These are phyloP conservation scores for Xanthoconium stramineum DNA, from an alignment of 768 basidiomycete species.

Conservation along the genomic window DNA sequence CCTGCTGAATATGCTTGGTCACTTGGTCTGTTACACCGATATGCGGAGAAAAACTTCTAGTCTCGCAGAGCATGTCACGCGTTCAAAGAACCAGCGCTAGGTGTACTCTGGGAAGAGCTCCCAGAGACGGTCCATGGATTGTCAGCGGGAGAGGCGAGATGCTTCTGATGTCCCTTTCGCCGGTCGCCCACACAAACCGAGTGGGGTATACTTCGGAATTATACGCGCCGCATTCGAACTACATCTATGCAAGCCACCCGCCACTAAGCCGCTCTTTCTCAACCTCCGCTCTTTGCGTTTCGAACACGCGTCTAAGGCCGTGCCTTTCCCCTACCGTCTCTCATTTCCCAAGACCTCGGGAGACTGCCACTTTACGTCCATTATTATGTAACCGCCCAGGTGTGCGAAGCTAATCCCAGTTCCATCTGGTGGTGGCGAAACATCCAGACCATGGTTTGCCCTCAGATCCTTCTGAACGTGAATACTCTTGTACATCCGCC, in stretches of 20 bases:
- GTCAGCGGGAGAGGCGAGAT: no score
- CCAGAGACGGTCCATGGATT: no score
- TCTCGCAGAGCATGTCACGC: no score
- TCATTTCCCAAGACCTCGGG: neutral
- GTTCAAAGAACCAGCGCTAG: no score
- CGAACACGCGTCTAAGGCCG: neutral
- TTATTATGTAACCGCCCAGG: no score
- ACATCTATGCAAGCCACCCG: neutral
- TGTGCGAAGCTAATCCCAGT: neutral
- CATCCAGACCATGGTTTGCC: neutral
- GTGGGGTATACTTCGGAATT: neutral
- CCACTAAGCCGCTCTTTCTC: neutral
- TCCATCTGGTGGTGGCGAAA: neutral
- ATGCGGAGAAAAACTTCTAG: no score
- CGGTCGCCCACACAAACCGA: neutral
- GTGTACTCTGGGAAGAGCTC: no score
- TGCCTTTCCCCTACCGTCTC: no score
- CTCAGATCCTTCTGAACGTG: neutral
- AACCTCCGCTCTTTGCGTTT: neutral
- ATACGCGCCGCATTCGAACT: neutral
- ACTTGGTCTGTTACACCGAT: no score
- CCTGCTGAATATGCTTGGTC: no score
- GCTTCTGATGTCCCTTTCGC: no score
- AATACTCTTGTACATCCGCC: neutral
- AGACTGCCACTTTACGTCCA: no score